Conservation (phyloP, 768 basidiomycete species). For the Boletellus ananas region DNA sequence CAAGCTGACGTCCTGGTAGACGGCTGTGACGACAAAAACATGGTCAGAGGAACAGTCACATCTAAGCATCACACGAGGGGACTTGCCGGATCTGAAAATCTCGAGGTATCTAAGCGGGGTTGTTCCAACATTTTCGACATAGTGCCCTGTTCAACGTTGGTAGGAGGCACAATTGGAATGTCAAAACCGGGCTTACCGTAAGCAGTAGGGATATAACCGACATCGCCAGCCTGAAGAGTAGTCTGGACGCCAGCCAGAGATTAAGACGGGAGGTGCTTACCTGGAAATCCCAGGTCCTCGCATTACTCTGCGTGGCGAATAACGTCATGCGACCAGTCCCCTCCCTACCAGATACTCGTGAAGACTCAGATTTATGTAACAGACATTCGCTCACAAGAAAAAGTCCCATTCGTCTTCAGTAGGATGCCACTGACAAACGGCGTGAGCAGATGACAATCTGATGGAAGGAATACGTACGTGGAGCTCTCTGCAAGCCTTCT, state of each 20-base stretch:
- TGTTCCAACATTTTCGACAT: constrained; percentile 53
- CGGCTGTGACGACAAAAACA: constrained; percentile 7
- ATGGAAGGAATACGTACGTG: constrained; percentile 38
- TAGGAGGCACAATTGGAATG: background rate
- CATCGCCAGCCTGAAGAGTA: constrained; percentile 18
- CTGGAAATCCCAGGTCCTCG: constrained; percentile 57
- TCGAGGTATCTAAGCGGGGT: constrained; percentile 46
- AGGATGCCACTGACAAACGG: constrained; percentile 57
- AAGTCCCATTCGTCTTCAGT: constrained; percentile 63
- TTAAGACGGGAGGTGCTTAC: constrained; percentile 21
- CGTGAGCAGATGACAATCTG: background rate
- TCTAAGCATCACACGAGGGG: background rate
- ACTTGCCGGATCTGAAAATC: constrained; percentile 42
- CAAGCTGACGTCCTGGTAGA: constrained; percentile 38
- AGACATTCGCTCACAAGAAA: constrained; percentile 42
- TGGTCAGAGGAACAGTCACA: background rate
- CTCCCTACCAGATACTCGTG: constrained; percentile 34
- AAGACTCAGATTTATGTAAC: background rate
- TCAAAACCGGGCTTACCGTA: constrained; percentile 7
- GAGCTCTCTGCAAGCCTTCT: constrained; percentile 39
- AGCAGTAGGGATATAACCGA: constrained; percentile 12
- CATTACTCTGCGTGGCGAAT: constrained; percentile 51
- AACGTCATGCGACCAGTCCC: constrained; percentile 53
- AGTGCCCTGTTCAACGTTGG: constrained; percentile 37
- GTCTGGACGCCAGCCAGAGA: background rate